Conservation (phyloP, 176 grass and related monocot species). For the Bromus sterilis region DNA sequence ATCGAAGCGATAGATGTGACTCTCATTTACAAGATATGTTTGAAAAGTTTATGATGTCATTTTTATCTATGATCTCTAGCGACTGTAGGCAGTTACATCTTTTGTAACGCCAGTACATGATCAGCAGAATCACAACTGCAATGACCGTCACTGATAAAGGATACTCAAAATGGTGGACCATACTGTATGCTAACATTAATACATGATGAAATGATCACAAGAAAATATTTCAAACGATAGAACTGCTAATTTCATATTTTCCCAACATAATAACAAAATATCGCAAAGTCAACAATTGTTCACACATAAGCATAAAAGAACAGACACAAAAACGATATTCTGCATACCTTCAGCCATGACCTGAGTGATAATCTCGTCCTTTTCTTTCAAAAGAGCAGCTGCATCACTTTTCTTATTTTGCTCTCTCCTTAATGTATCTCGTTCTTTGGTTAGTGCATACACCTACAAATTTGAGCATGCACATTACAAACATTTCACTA, state of each 20-base stretch:
- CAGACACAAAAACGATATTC: not conserved
- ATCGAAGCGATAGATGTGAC: not conserved
- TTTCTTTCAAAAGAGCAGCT: conserved; percentile 99
- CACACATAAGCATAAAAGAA: conserved; percentile 13
- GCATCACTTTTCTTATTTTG: conserved; percentile 97
- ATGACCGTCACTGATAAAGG: not conserved
- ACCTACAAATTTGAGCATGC: conserved; percentile 44
- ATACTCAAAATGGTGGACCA: not conserved
- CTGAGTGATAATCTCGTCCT: conserved; percentile 99
- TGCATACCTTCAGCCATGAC: conserved; percentile 99
- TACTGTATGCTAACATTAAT: not conserved
- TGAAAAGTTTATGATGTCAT: not conserved
- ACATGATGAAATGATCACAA: not conserved
- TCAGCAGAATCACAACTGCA: not conserved
- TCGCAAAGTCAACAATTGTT: not conserved
- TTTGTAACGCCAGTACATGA: not conserved
- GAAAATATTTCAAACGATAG: not conserved
- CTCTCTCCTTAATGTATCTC: conserved; percentile 96
- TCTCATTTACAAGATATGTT: not conserved
- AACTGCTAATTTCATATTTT: not conserved
- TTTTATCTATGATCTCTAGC: not conserved
- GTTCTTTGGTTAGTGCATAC: conserved; percentile 89
- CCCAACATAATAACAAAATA: not conserved
- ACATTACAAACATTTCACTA: not conserved
- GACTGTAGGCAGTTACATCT: not conserved